Evolutionary conservation across 768 basidiomycete species (phyloP), one percentile per base, ranked within the genome.

Genomic region (Leccinum uliginosum): DNA sequence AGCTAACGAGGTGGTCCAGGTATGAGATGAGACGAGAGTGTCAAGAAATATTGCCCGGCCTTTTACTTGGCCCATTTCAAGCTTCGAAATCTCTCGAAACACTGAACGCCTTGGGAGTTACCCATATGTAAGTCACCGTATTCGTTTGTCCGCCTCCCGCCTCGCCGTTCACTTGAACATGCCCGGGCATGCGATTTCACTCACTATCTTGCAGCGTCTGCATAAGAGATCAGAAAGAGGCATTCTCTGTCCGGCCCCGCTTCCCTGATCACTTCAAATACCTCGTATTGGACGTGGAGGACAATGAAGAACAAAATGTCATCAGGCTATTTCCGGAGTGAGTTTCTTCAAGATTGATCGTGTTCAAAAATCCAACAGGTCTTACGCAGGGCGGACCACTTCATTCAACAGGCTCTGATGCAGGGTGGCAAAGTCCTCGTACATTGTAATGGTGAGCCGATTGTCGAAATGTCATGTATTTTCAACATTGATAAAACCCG

Each of bases 11-110:
- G n/a, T 26, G 21, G 27, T 21, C 53, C 46, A 92, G 89, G 65
- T 97, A 97, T 66, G 93, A 96, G 73, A 95, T 97, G 94, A 81
- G 93, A 29, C 78, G 93, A n/a, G 89, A 95, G 65, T 93, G 91
- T 64, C 93, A 97, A 74, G 89, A 94, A 71, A 95, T 96, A 61
- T 76, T 91, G 0, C 87, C 91, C 24, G 84, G 84, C 17, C 83
- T 97, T 35, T 77, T 84, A 26, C 83, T 97, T 6, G 93, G 93
- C 1, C 93, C 93, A 3, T 92, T 94, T 59, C 87, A 90, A 61
- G 90, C 89, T 9, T 92, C 91, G 1, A 95, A 94, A 69, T 87
- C 88, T 1, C 75, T 92, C 26, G 81, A 87, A 14, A 83, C 82
- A 2, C 81, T 97, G 11, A 74, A 76, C 43, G 70, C 71, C 8